These are phyloP conservation scores for Chalciporus sp. DNA, from an alignment of 1,284 basidiomycete genomes.

Conservation along the genomic window DNA sequence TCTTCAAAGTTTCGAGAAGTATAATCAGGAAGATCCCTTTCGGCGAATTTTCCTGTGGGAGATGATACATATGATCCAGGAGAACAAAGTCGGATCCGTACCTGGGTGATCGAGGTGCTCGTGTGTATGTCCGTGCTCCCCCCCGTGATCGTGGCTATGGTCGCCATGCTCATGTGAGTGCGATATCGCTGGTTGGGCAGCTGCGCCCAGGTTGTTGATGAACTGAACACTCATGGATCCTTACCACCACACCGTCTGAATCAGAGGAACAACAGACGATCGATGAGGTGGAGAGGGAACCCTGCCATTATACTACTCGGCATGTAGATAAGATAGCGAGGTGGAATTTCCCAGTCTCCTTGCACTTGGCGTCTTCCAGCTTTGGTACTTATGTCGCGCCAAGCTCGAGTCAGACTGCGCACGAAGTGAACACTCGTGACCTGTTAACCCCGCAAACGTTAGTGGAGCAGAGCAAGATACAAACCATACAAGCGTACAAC, in stretches of 20 bases:
- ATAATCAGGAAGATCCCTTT: conserved; percentile 93
- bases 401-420: no score
- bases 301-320: neutral
- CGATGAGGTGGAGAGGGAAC: neutral
- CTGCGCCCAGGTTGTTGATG: conserved; percentile 61
- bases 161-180: conserved; percentile 44
- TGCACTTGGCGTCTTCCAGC: no score
- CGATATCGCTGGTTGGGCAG: conserved; percentile 34
- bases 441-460: no score
- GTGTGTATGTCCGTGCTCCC: conserved; percentile 89
- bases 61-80: conserved; percentile 7
- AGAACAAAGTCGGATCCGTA: conserved; percentile 35
- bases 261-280: neutral
- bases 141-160: conserved; percentile 45
- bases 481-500: no score
- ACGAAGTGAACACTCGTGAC: no score
- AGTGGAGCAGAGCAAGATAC: no score
- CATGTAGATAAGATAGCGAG: conserved; percentile 11
- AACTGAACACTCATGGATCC: conserved; percentile 63
- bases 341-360: neutral
- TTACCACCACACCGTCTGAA: neutral
- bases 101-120: conserved; percentile 88
- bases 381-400: no score
- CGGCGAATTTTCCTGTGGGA: conserved; percentile 81
- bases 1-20: conserved; percentile 85